These are phyloP conservation scores for Leccinum olivaceopallidum DNA, from an alignment of 768 basidiomycete species.

Conservation along the genomic window DNA sequence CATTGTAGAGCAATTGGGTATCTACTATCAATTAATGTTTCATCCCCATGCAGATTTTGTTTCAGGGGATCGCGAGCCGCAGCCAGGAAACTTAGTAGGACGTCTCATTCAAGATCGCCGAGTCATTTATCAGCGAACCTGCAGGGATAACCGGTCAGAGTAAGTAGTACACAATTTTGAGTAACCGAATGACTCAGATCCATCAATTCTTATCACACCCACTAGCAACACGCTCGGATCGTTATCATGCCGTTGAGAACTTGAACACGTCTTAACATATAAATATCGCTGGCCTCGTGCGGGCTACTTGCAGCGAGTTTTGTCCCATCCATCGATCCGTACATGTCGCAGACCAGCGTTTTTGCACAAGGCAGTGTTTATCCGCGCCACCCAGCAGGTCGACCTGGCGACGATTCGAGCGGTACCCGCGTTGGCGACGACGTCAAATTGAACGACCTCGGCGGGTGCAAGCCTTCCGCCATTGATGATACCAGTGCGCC, in stretches of 20 bases:
- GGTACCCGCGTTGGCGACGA: not conserved
- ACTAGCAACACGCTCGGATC: not conserved
- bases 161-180: too few relatives aligned
- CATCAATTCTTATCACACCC: not conserved
- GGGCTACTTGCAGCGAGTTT: not conserved
- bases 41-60: too few relatives aligned
- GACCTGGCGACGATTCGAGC: conserved; percentile 1
- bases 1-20: not conserved
- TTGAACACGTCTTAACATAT: not conserved
- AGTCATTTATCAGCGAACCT: too few relatives aligned
- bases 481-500: not conserved
- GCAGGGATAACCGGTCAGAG: too few relatives aligned
- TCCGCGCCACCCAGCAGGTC: conserved; percentile 9
- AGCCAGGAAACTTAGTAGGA: too few relatives aligned
- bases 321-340: not conserved
- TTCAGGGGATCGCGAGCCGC: too few relatives aligned
- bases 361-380: conserved; percentile 7
- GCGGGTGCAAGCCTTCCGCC: not conserved
- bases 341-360: conserved; percentile 16
- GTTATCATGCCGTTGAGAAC: not conserved
- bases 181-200: not conserved
- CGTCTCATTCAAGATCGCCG: too few relatives aligned
- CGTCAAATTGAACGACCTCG: conserved; percentile 12
- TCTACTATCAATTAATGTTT: too few relatives aligned
- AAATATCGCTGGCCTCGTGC: not conserved